Evolutionary conservation across 495 filamentous ascomycete species (phyloP).

Genomic region (Aspergillus kassunensis): DNA sequence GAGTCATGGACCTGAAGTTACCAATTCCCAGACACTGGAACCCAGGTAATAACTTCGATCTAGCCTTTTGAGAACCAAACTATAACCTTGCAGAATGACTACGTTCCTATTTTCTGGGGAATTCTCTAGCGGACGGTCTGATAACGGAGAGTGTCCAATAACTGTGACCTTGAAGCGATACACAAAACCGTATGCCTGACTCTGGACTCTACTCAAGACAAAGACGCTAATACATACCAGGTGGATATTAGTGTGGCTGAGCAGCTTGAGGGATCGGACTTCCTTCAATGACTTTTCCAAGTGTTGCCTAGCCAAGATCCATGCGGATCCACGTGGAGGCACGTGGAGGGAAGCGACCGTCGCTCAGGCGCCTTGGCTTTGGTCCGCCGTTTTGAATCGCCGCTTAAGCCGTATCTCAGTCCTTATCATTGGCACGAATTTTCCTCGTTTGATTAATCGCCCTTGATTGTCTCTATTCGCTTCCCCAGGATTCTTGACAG

Average conservation of each 20-base stretch:
- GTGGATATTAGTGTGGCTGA: conserved; percentile 16
- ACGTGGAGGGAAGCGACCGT: conserved; percentile 30
- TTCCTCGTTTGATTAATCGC: conserved; percentile 1
- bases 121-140: background rate
- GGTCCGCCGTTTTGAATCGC: conserved; percentile 9
- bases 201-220: background rate
- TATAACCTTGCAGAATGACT: background rate
- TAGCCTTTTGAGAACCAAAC: too few species aligned
- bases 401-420: conserved; percentile 5
- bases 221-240: background rate
- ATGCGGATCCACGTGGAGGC: conserved; percentile 42
- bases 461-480: background rate
- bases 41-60: background rate
- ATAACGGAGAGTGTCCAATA: background rate
- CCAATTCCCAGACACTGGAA: background rate
- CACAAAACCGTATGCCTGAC: background rate
- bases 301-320: conserved; percentile 28
- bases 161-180: background rate
- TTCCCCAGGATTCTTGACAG: conserved; percentile 9
- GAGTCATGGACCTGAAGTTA: conserved; percentile 5
- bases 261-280: conserved; percentile 1
- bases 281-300: conserved; percentile 31
- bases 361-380: conserved; percentile 14
- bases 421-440: conserved; percentile 3
- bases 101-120: too few species aligned